Evolutionary conservation across 106 monocot genomes (phyloP).

Genomic region (Apostasia shenzhenica): DNA sequence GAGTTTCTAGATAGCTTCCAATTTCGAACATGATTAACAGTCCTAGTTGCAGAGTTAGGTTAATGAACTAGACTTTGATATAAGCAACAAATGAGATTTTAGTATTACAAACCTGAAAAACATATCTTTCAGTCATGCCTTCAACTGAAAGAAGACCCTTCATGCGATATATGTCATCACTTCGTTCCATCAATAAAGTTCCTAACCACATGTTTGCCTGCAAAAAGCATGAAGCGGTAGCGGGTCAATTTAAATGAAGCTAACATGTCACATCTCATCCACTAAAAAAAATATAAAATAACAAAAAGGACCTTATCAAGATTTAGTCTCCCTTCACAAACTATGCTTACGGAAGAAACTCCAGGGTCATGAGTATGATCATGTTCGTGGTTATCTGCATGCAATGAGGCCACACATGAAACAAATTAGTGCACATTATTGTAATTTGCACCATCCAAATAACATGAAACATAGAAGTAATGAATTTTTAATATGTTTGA

Average conservation of each 20-base stretch:
- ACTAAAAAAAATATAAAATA: background rate
- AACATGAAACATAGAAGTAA: too few species aligned
- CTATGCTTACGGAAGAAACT: constrained; percentile 97
- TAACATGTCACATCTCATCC: background rate
- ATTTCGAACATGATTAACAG: too few species aligned
- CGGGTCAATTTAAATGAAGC: background rate
- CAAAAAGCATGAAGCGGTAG: constrained; percentile 2
- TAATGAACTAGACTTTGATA: background rate
- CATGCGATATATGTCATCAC: constrained; percentile 98
- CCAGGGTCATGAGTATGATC: constrained; percentile 96
- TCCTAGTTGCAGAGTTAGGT: too few species aligned
- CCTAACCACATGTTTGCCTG: constrained; percentile 99
- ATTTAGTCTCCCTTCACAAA: constrained; percentile 88
- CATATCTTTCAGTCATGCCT: constrained; percentile 88
- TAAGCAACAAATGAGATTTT: background rate
- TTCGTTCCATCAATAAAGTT: constrained; percentile 74
- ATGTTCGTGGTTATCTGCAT: constrained; percentile 34
- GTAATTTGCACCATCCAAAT: too few species aligned
- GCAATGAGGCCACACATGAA: constrained; percentile 35
- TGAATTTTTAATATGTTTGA: too few species aligned
- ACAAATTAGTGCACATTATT: background rate
- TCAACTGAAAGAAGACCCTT: constrained; percentile 93
- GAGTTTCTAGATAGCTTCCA: too few species aligned
- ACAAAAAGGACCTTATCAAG: constrained; percentile 69
- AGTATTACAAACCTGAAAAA: constrained; percentile 77